phyloP scores from a whole-genome alignment of 1,139 yeast genomes.

The Yamadazyma mexicana region DNA sequence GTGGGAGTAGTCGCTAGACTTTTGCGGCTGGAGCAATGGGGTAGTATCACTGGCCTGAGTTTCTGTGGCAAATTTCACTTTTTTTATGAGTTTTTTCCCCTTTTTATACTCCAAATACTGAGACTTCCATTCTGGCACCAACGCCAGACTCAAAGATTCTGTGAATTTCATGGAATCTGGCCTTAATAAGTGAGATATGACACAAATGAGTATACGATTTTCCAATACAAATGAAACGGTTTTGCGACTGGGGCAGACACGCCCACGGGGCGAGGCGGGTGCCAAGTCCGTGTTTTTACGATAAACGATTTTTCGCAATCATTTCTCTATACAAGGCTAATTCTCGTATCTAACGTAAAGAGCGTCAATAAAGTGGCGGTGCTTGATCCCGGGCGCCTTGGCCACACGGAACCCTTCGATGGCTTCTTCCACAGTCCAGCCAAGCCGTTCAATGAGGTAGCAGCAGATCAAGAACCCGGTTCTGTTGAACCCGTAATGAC shows the following conservation, averaged over 20 bases:
- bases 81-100: constrained; percentile 42
- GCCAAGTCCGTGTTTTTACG: too few species aligned
- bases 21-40: background rate
- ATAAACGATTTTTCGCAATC: background rate
- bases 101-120: constrained; percentile 76
- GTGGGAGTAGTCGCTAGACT: constrained; percentile 31
- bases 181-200: too few species aligned
- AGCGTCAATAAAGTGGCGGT: constrained; percentile 76
- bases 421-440: constrained; percentile 64
- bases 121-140: constrained; percentile 85
- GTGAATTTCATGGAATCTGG: constrained; percentile 65
- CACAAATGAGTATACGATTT: too few species aligned
- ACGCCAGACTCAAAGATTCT: constrained; percentile 55
- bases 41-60: constrained; percentile 2
- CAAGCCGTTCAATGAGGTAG: constrained; percentile 60
- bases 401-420: constrained; percentile 58
- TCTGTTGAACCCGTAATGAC: constrained; percentile 81
- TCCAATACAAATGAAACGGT: too few species aligned
- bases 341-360: constrained; percentile 62
- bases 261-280: too few species aligned
- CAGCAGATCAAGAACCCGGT: constrained; percentile 77
- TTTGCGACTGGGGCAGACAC: too few species aligned
- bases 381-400: constrained; percentile 73
- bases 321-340: background rate
- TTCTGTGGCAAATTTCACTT: constrained; percentile 8